Percentiles rank a stretch among this genome's conserved stretches.
Evolutionary conservation across 371 early-diverging fungal genomes (phyloP).

Genomic region (Mortierella sp.): DNA sequence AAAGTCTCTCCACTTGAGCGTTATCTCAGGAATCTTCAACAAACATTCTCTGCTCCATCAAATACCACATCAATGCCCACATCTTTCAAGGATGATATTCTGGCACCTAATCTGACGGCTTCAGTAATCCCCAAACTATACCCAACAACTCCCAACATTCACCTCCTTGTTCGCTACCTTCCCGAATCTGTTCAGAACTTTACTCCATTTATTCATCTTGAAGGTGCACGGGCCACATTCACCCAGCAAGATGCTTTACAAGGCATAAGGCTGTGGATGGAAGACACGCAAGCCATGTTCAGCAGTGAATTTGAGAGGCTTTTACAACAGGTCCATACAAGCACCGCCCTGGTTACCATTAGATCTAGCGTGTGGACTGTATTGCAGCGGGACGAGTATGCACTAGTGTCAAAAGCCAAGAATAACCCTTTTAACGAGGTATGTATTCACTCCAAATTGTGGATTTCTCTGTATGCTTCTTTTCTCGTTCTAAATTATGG

Average conservation of each 20-base stretch:
- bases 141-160: conserved; percentile 69
- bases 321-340: conserved; percentile 57
- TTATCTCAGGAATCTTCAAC: conserved; percentile 41
- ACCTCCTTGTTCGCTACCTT: conserved; percentile 67
- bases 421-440: conserved; percentile 33
- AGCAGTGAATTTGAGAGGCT: conserved; percentile 40
- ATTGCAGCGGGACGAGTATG: conserved; percentile 55
- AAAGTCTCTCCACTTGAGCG: conserved; percentile 29
- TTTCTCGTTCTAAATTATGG: not conserved
- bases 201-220: conserved; percentile 59
- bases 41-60: conserved; percentile 35
- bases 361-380: conserved; percentile 58
- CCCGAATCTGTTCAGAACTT: conserved; percentile 67
- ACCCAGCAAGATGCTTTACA: conserved; percentile 41
- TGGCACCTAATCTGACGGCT: conserved; percentile 9
- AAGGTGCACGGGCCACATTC: conserved; percentile 26
- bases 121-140: conserved; percentile 66
- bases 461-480: not conserved
- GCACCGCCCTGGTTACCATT: conserved; percentile 51
- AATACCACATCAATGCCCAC: not conserved
- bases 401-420: conserved; percentile 10
- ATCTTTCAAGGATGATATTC: not conserved
- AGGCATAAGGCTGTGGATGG: conserved; percentile 57
- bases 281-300: conserved; percentile 39
- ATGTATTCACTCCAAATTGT: not conserved